Evolutionary conservation across 192 early-diverging fungal species (phyloP).

Genomic region (Coemansia sp.): DNA sequence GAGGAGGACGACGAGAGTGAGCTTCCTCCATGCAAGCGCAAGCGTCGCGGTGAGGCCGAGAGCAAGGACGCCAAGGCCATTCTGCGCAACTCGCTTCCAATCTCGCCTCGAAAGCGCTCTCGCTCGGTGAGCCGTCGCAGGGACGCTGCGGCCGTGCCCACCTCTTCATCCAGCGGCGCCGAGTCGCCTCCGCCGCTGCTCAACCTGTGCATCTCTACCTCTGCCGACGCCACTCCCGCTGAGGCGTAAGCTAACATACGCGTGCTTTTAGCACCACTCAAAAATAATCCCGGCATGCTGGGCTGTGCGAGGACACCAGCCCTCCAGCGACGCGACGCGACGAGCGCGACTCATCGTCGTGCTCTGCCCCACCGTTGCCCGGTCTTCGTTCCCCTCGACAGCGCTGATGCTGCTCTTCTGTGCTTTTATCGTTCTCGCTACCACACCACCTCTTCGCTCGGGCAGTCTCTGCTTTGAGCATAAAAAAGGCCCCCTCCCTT

Average conservation of each 20-base stretch:
- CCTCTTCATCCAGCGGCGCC: background rate
- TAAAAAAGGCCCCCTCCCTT: background rate
- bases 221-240: background rate
- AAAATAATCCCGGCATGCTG: conserved; percentile 2
- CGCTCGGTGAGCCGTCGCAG: conserved; percentile 26
- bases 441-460: background rate
- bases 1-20: conserved; percentile 18
- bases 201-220: conserved; percentile 1
- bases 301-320: background rate
- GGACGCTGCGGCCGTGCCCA: conserved; percentile 32
- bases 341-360: too few species aligned
- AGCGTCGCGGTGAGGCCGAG: conserved; percentile 39
- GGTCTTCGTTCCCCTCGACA: background rate
- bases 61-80: conserved; percentile 35
- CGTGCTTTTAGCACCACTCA: conserved; percentile 3
- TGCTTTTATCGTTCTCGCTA: background rate
- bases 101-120: conserved; percentile 55
- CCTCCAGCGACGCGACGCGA: too few species aligned
- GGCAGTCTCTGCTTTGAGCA: background rate
- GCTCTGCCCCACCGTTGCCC: too few species aligned
- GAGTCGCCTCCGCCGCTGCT: conserved; percentile 13
- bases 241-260: background rate
- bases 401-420: background rate
- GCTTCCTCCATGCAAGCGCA: conserved; percentile 54
- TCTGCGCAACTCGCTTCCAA: conserved; percentile 27